Base-by-base conservation (phyloP, 108 stramenopile species). In the Pseudonitzschia delicatissima region DNA sequence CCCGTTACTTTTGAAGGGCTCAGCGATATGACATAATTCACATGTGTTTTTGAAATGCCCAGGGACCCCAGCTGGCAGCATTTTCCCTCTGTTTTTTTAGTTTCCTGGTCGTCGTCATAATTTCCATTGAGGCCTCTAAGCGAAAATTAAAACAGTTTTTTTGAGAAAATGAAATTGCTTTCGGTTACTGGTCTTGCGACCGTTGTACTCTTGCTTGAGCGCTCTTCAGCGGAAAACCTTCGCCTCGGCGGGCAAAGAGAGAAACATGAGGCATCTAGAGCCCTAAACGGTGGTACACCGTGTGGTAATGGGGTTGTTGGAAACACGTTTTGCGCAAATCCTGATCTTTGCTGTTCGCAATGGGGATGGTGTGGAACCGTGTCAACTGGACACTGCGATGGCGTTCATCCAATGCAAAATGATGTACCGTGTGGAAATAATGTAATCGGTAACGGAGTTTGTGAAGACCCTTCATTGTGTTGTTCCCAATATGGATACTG, bases 351-450 rank as follows among this genome's bases (percentile, higher is more conserved):
- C 40, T 74, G 73, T 34, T 66, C 64, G 21, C 27, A 74, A 47
- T 74, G 73, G 73, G 73, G 73, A 12, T 81, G 59, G 29, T 81
- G 80, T 60, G 79, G 79, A 33, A n/a, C n/a, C n/a, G 36, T 44
- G n/a, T n/a, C n/a, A n/a, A n/a, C n/a, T n/a, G n/a, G n/a, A n/a
- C n/a, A n/a, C n/a, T n/a, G n/a, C n/a, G n/a, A n/a, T n/a, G n/a
- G n/a, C n/a, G n/a, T n/a, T n/a, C n/a, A n/a, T n/a, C n/a, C n/a
- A n/a, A n/a, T n/a, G 58, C 44, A 35, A 28, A 11, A 15, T 15
- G 13, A 42, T 11, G 11, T 15, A 0, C 40, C 15, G 0, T 42
- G 11, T 37, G 57, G 39, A 25, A 35, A 12, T 21, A 29, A 49
- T 48, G 15, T 23, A 52, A 23, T 21, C 29, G 52, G 64, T n/a